Evolutionary conservation across 1,284 basidiomycete genomes (phyloP).

Genomic region (Athelia sp.): DNA sequence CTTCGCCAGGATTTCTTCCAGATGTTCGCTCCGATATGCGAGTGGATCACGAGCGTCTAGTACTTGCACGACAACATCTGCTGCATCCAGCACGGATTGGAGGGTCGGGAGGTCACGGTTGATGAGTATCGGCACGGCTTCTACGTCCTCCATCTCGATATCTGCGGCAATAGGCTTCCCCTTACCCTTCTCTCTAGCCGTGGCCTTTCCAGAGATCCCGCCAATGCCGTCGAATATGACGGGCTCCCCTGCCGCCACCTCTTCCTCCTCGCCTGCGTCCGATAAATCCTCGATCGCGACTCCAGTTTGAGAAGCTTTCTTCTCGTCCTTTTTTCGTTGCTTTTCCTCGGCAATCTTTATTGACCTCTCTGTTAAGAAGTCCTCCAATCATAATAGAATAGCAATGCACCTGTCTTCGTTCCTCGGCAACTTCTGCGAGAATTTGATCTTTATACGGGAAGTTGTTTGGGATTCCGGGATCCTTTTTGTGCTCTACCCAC

Average conservation of each 20-base stretch:
- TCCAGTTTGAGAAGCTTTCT: constrained; percentile 38
- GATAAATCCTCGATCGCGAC: constrained; percentile 10
- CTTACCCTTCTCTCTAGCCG: constrained; percentile 21
- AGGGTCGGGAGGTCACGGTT: constrained; percentile 67
- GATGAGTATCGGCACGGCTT: constrained; percentile 55
- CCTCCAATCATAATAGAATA: no score
- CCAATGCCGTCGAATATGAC: constrained; percentile 35
- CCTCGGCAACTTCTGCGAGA: constrained; percentile 83
- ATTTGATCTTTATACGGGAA: constrained; percentile 98
- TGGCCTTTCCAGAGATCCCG: constrained; percentile 34
- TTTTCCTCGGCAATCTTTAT: constrained; percentile 65
- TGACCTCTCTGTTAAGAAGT: no score
- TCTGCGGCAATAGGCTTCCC: constrained; percentile 12
- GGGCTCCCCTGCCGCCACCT: constrained; percentile 23
- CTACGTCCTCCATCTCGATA: constrained; percentile 35
- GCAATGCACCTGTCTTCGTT: constrained; percentile 57
- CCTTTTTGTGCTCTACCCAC: constrained; percentile 63
- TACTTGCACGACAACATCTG: constrained; percentile 83
- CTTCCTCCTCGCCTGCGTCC: constrained; percentile 27
- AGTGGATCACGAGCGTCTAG: constrained; percentile 85
- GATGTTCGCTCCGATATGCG: constrained; percentile 56
- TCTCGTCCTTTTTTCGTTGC: constrained; percentile 57
- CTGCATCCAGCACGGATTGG: constrained; percentile 70
- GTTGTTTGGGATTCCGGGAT: constrained; percentile 95
- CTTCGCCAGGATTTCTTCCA: constrained; percentile 55